These are phyloP conservation scores for Calocybe cyanea DNA, from an alignment of 768 basidiomycete species.

Conservation along the genomic window DNA sequence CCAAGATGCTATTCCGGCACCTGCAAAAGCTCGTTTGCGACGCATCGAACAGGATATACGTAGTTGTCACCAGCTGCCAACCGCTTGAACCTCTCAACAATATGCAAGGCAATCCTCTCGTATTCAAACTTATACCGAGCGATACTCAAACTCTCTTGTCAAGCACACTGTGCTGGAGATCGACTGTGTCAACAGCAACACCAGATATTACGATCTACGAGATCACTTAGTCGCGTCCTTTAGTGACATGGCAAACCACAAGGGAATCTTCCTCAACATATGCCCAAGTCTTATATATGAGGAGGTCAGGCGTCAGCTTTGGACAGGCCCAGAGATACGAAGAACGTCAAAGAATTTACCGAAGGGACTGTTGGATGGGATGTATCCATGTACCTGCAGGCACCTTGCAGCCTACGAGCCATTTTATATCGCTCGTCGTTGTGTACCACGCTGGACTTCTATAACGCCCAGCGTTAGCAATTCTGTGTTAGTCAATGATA, in stretches of 20 bases:
- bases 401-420: too few relatives aligned
- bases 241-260: constrained; percentile 4
- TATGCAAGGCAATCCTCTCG: neutral
- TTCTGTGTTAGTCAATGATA: too few relatives aligned
- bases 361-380: constrained; percentile 6
- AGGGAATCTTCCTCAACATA: constrained; percentile 1
- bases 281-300: constrained; percentile 1
- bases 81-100: constrained; percentile 4
- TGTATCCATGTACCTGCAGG: constrained; percentile 2
- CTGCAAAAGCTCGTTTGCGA: neutral
- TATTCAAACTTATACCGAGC: neutral
- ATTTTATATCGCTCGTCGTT: too few relatives aligned
- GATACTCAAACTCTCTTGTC: constrained; percentile 1
- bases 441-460: too few relatives aligned
- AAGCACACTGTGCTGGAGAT: neutral
- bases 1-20: neutral
- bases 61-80: constrained; percentile 1
- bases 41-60: neutral
- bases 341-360: constrained; percentile 1
- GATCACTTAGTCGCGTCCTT: neutral
- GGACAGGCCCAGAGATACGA: constrained; percentile 1
- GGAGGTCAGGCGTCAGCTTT: neutral
- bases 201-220: neutral
- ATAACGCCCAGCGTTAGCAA: too few relatives aligned
- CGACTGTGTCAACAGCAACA: neutral